Percentiles rank a stretch among this genome's conserved stretches.
These are phyloP conservation scores for Ophiosphaerella herpotricha DNA, from an alignment of 2,329 filamentous ascomycete species.

Conservation along the genomic window DNA sequence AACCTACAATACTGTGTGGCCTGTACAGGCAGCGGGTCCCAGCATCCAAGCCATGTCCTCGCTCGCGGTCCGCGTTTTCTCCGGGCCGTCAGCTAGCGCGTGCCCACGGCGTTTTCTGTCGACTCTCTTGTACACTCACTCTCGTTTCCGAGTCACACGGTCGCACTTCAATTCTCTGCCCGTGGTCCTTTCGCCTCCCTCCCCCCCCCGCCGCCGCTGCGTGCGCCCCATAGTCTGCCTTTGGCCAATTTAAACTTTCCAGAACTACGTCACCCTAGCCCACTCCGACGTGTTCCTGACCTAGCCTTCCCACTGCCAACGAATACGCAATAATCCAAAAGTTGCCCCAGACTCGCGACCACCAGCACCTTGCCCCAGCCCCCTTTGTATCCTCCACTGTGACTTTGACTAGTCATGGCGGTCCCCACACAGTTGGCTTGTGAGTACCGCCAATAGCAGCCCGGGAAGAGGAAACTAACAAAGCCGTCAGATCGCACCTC, in stretches of 20 bases:
- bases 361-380: constrained; percentile 35
- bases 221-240: constrained; percentile 38
- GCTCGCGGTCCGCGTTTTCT: constrained; percentile 22
- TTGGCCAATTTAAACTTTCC: constrained; percentile 19
- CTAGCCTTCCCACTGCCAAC: constrained; percentile 38
- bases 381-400: constrained; percentile 58
- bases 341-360: constrained; percentile 39
- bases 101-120: constrained; percentile 26
- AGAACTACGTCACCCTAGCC: constrained; percentile 35
- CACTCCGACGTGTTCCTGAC: constrained; percentile 35
- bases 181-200: constrained; percentile 17
- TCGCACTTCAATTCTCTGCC: constrained; percentile 27
- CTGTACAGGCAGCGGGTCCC: too few relatives aligned
- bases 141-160: constrained; percentile 26
- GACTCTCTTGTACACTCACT: constrained; percentile 7
- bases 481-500: constrained; percentile 74
- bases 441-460: constrained; percentile 46
- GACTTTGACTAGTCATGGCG: constrained; percentile 94
- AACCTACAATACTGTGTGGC: too few relatives aligned
- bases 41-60: constrained; percentile 7
- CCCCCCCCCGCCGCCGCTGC: constrained; percentile 34
- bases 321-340: constrained; percentile 18
- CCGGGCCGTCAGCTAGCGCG: constrained; percentile 24
- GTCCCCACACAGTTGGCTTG: constrained; percentile 92
- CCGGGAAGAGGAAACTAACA: constrained; percentile 9